Percentiles rank a stretch among this genome's conserved stretches.
phyloP scores from a whole-genome alignment of 2,329 filamentous ascomycete species.

The Tetracladium maxilliforme region DNA sequence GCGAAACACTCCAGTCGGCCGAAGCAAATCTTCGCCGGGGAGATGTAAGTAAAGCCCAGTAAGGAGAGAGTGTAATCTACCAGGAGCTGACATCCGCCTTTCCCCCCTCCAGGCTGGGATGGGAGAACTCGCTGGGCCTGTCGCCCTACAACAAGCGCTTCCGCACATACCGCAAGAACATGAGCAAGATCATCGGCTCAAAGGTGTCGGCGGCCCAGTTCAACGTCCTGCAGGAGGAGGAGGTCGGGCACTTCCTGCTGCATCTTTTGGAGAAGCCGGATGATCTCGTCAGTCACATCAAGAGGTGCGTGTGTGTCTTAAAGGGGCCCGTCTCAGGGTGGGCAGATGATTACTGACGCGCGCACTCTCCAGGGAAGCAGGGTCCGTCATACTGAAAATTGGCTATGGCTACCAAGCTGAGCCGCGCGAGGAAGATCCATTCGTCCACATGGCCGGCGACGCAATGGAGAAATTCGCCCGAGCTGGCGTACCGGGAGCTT shows the following conservation, averaged over 20 bases:
- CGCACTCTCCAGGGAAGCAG: constrained; percentile 15
- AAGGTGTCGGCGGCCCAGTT: constrained; percentile 21
- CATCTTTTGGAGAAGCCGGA: constrained; percentile 22
- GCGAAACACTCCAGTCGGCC: constrained; percentile 20
- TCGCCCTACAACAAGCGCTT: constrained; percentile 20
- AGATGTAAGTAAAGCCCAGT: constrained; percentile 16
- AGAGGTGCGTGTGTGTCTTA: constrained; percentile 17
- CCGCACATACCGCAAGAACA: constrained; percentile 26
- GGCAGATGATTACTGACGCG: constrained; percentile 3
- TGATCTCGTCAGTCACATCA: constrained; percentile 22
- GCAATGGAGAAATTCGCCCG: constrained; percentile 23
- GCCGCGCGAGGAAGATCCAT: constrained; percentile 20
- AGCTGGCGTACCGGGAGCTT: constrained; percentile 23
- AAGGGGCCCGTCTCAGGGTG: constrained; percentile 3
- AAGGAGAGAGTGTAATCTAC: neutral
- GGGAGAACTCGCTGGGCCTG: constrained; percentile 18
- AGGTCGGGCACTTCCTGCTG: constrained; percentile 26
- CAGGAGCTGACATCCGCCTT: neutral
- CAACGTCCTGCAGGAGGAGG: constrained; percentile 24
- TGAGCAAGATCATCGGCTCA: constrained; percentile 27
- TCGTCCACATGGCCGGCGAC: constrained; percentile 23
- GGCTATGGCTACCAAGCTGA: constrained; percentile 28
- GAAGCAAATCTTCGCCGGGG: constrained; percentile 14
- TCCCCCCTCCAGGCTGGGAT: constrained; percentile 18
- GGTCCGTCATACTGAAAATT: constrained; percentile 25